Evolutionary conservation across 2,329 filamentous ascomycete species (phyloP).

Genomic region (Aspergillus sergii): DNA sequence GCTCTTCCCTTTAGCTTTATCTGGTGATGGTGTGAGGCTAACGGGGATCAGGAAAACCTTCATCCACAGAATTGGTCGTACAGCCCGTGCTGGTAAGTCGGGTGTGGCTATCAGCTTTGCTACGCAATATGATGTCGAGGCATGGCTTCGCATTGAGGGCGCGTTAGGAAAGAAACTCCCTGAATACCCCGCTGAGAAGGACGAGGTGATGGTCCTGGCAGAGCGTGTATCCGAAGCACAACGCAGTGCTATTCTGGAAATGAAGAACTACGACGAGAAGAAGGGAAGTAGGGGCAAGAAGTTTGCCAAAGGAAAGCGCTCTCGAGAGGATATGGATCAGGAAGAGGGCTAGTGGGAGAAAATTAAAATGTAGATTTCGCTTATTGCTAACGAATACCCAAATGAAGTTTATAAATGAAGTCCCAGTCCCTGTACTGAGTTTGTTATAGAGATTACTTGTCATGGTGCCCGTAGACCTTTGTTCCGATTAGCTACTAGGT

Average conservation of each 20-base stretch:
- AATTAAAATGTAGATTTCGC: not conserved
- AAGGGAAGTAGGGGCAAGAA: slow-evolving; percentile 53
- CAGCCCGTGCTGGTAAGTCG: slow-evolving; percentile 81
- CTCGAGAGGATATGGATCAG: slow-evolving; percentile 70
- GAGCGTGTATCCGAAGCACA: slow-evolving; percentile 81
- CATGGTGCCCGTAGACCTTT: not conserved
- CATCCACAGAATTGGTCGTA: slow-evolving; percentile 85
- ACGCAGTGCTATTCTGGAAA: slow-evolving; percentile 73
- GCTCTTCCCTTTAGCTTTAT: not conserved
- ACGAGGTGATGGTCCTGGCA: slow-evolving; percentile 82
- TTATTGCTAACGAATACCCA: not conserved
- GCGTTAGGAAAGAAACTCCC: slow-evolving; percentile 76
- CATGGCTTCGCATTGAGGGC: slow-evolving; percentile 78
- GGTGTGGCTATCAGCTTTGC: slow-evolving; percentile 80
- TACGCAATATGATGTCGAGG: slow-evolving; percentile 85
- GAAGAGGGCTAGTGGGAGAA: slow-evolving; percentile 63
- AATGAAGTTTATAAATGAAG: not conserved
- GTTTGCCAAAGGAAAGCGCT: slow-evolving; percentile 55
- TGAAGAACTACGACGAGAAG: slow-evolving; percentile 78
- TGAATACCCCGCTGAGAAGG: slow-evolving; percentile 71
- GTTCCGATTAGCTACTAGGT: not conserved
- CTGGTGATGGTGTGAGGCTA: not conserved
- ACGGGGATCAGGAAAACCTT: slow-evolving; percentile 79
- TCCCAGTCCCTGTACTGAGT: not conserved
- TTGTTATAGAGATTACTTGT: not conserved